Conservation (phyloP, 495 filamentous ascomycete genomes). For the Hypoxylon subgilvum region DNA sequence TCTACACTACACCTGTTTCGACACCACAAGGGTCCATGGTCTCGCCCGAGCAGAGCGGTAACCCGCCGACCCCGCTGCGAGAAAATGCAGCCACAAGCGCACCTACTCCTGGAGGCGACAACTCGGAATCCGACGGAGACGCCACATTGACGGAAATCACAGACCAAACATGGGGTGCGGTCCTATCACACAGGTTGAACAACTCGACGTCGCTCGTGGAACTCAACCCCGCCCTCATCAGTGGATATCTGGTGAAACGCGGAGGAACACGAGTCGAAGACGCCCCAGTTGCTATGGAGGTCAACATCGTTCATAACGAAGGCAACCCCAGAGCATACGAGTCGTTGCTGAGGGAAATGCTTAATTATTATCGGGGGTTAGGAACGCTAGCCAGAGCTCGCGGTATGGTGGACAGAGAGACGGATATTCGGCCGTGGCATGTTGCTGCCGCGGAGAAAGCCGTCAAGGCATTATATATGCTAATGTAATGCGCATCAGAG, state of each 20-base stretch:
- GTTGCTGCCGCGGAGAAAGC: constrained; percentile 78
- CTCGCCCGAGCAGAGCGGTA: constrained; percentile 61
- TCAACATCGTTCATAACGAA: constrained; percentile 69
- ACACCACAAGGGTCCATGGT: constrained; percentile 62
- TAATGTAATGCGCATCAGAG: constrained; percentile 54
- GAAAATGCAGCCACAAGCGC: constrained; percentile 57
- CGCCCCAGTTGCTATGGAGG: constrained; percentile 65
- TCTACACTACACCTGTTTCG: constrained; percentile 62
- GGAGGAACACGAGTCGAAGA: constrained; percentile 66
- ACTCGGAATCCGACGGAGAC: constrained; percentile 69
- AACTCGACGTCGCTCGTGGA: constrained; percentile 68
- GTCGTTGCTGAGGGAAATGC: constrained; percentile 68
- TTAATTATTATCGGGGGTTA: constrained; percentile 78
- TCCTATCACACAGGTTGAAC: constrained; percentile 74
- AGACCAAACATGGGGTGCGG: constrained; percentile 81
- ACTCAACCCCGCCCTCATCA: constrained; percentile 67
- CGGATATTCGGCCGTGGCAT: constrained; percentile 81
- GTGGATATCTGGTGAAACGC: constrained; percentile 80
- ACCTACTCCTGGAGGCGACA: constrained; percentile 62
- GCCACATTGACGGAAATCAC: constrained; percentile 75
- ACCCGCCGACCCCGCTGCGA: constrained; percentile 55
- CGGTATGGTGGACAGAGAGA: constrained; percentile 66
- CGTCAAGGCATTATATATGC: constrained; percentile 60
- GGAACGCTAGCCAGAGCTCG: constrained; percentile 72
- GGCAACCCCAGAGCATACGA: constrained; percentile 61